phyloP scores from a whole-genome alignment of 108 stramenopile species.

The Pseudonitzschia pungens region DNA sequence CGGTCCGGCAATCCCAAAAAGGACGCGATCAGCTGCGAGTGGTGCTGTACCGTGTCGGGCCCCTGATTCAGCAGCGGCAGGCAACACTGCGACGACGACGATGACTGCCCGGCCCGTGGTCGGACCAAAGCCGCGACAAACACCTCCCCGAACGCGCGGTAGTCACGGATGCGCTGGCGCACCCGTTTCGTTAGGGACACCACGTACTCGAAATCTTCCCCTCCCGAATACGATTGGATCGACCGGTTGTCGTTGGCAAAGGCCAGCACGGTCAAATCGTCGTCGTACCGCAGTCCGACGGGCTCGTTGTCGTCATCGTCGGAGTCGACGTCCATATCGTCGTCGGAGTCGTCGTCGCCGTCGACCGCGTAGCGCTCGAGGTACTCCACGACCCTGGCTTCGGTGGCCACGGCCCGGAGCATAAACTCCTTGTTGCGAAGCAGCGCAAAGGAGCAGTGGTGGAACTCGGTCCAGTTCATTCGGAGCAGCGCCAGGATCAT shows the following conservation, averaged over 20 bases:
- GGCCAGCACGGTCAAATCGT: neutral
- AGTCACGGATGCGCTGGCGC: slow-evolving; percentile 13
- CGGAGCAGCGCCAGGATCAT: slow-evolving; percentile 18
- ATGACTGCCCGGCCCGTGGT: too few relatives aligned
- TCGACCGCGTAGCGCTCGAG: neutral
- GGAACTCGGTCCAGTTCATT: slow-evolving; percentile 33
- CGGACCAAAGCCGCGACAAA: neutral
- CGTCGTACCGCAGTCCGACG: neutral
- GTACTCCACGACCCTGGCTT: slow-evolving; percentile 29
- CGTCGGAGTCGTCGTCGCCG: slow-evolving; percentile 18
- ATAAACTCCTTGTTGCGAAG: slow-evolving; percentile 36
- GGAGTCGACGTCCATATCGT: slow-evolving; percentile 14
- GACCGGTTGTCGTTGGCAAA: slow-evolving; percentile 1
- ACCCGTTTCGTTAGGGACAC: slow-evolving; percentile 16
- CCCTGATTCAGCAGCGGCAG: slow-evolving; percentile 34
- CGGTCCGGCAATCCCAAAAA: slow-evolving; percentile 23
- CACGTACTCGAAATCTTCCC: slow-evolving; percentile 32
- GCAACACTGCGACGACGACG: neutral
- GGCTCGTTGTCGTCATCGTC: slow-evolving; percentile 6
- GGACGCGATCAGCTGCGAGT: neutral
- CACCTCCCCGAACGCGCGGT: neutral
- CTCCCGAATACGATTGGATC: slow-evolving; percentile 27
- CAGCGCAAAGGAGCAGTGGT: slow-evolving; percentile 21
- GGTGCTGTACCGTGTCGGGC: neutral
- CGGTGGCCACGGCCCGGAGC: slow-evolving; percentile 24